Base-by-base conservation (phyloP, 2,329 filamentous ascomycete genomes). In the Fusarium redolens region DNA sequence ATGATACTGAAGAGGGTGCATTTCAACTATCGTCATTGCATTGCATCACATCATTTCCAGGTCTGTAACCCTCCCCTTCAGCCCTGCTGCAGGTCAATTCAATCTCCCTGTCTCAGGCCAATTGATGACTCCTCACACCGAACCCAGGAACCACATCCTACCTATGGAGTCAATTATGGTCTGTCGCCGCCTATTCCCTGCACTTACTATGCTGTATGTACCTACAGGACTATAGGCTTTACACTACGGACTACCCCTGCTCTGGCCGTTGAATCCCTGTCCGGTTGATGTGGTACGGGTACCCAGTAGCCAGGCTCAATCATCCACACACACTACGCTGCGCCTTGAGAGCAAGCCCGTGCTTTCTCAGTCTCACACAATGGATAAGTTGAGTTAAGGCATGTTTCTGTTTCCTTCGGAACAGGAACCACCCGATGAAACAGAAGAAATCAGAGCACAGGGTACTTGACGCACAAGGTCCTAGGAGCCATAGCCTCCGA, bases 51-150 rank as follows among this genome's bases (percentile, higher is more conserved):
- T 61, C 40, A 48, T 62, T 51, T 61, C 59, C 31, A 44, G 37
- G 22, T 61, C 74, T 72, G 58, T 72, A 57, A 60, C 73, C 72
- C 68, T 61, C 73, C 75, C 50, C 64, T 72, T 77, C 75, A 77
- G 75, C 75, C 74, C 65, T 77, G 66, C 74, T 77, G 74, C 75
- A 77, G 75, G 74, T 77, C 70, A 77, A 63, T 61, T 58, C 71
- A 71, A 75, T 43, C 65, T 56, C 69, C 61, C 68, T 68, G 71
- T 65, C 65, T 40, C 63, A 74, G 65, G 54, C 75, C 74, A 75
- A 78, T 77, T 25, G 57, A 61, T 77, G 75, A 77, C 75, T 77
- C 75, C 72, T 78, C 68, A 76, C 74, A 60, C 75, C 72, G 75
- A 75, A 60, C 60, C 73, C 51, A 35, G 41, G 74, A 75, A 73